Percentiles rank a stretch among this genome's conserved stretches.
phyloP scores from a whole-genome alignment of 2,329 filamentous ascomycete genomes.

The Byssoonygena ceratinophila region DNA sequence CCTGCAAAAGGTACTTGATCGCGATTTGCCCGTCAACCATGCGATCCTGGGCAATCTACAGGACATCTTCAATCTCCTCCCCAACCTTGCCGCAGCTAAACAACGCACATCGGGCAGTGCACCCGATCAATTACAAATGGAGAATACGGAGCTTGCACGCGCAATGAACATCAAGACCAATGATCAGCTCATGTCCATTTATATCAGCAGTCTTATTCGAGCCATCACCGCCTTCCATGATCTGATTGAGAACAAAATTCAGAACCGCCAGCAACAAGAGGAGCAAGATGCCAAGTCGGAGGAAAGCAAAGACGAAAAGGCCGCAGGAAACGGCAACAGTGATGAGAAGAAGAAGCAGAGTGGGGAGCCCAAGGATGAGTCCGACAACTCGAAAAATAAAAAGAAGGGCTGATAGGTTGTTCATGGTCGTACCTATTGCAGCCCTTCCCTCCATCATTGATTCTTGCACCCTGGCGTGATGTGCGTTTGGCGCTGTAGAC shows the following conservation, averaged over 20 bases:
- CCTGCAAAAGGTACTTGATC: slow-evolving; percentile 88
- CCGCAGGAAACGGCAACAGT: slow-evolving; percentile 25
- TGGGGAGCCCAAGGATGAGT: slow-evolving; percentile 47
- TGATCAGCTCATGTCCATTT: slow-evolving; percentile 97
- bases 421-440: neutral
- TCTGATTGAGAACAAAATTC: slow-evolving; percentile 98
- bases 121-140: slow-evolving; percentile 45
- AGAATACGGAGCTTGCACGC: slow-evolving; percentile 78
- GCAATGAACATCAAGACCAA: slow-evolving; percentile 99
- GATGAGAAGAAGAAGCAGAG: slow-evolving; percentile 43
- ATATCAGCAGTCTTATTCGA: slow-evolving; percentile 88
- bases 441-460: neutral
- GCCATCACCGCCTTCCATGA: slow-evolving; percentile 99
- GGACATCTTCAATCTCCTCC: slow-evolving; percentile 96
- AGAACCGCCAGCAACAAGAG: slow-evolving; percentile 93
- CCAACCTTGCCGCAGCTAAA: slow-evolving; percentile 79
- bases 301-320: slow-evolving; percentile 47
- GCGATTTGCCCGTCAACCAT: slow-evolving; percentile 89
- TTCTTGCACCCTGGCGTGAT: neutral
- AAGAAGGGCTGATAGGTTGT: slow-evolving; percentile 48
- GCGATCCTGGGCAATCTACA: slow-evolving; percentile 96
- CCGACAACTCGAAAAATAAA: slow-evolving; percentile 48
- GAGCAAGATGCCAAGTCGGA: slow-evolving; percentile 80
- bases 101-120: slow-evolving; percentile 42
- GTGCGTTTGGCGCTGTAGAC: neutral